Conservation (phyloP, 495 filamentous ascomycete species). For the Thermochaetoides thermophila region DNA sequence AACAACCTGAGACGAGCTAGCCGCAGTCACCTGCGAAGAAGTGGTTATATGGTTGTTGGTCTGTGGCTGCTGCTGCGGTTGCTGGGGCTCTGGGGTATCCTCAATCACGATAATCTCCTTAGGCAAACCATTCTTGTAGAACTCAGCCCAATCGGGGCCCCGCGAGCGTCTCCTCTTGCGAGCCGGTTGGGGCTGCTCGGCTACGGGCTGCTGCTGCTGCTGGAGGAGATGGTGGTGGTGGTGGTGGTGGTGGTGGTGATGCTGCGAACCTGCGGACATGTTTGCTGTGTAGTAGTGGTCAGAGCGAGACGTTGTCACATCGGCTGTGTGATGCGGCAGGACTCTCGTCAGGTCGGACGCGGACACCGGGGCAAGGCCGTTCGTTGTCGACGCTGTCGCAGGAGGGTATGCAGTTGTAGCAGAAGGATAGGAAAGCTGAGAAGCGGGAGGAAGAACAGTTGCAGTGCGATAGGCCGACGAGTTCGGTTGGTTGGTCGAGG, state of each 20-base stretch:
- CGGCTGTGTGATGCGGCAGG: slow-evolving; percentile 17
- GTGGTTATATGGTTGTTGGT: slow-evolving; percentile 7
- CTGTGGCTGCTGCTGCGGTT: too few species aligned
- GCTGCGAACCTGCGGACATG: slow-evolving; percentile 24
- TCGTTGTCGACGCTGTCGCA: slow-evolving; percentile 6
- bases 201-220: too few species aligned
- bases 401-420: slow-evolving; percentile 23
- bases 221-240: slow-evolving; percentile 2
- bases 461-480: slow-evolving; percentile 16
- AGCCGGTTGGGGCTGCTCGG: slow-evolving; percentile 14
- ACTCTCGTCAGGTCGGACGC: slow-evolving; percentile 19
- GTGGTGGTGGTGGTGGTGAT: too few species aligned
- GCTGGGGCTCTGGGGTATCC: slow-evolving; percentile 61
- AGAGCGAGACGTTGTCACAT: slow-evolving; percentile 9
- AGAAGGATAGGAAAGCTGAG: slow-evolving; percentile 31
- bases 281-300: slow-evolving; percentile 15
- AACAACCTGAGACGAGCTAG: slow-evolving; percentile 18
- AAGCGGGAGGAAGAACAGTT: slow-evolving; percentile 34
- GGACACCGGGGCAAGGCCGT: slow-evolving; percentile 20
- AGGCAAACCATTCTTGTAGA: slow-evolving; percentile 85
- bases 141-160: slow-evolving; percentile 71
- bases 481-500: neutral
- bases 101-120: slow-evolving; percentile 94
- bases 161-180: slow-evolving; percentile 45
- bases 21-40: slow-evolving; percentile 11